Evolutionary conservation across 192 early-diverging fungal species (phyloP).

Genomic region (Backusella tuberculispora): DNA sequence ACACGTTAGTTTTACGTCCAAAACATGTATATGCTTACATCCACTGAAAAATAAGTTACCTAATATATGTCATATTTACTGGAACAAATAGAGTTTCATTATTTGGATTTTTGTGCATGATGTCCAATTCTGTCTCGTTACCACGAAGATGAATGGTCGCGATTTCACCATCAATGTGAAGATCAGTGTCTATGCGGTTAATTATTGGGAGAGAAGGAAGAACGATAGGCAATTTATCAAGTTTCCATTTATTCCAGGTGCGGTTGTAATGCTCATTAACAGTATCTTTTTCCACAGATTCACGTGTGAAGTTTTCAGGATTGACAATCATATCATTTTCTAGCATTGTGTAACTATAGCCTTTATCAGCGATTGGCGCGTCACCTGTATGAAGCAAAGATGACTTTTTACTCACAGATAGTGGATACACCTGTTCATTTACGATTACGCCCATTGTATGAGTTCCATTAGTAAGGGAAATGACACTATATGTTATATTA

Average conservation of each 20-base stretch:
- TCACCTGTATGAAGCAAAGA: background rate
- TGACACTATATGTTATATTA: constrained; percentile 16
- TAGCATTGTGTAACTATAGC: background rate
- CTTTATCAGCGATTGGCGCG: background rate
- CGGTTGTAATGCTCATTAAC: background rate
- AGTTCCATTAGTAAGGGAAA: background rate
- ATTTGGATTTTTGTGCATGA: constrained; percentile 11
- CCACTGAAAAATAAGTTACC: background rate
- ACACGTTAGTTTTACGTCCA: background rate
- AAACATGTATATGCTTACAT: background rate
- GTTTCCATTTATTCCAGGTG: constrained; percentile 9
- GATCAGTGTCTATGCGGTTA: background rate
- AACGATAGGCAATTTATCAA: background rate
- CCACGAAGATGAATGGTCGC: constrained; percentile 6
- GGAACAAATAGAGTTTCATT: background rate
- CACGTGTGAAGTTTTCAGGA: constrained; percentile 3
- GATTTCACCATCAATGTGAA: constrained; percentile 16
- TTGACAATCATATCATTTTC: background rate
- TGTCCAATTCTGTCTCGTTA: background rate
- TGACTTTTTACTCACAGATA: background rate
- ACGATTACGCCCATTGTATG: background rate
- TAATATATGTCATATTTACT: constrained; percentile 21
- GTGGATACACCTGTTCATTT: background rate
- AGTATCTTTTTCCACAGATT: background rate
- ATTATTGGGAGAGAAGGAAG: constrained; percentile 18